phyloP scores from a whole-genome alignment of 2,329 filamentous ascomycete species.

The Alternaria conjuncta region DNA sequence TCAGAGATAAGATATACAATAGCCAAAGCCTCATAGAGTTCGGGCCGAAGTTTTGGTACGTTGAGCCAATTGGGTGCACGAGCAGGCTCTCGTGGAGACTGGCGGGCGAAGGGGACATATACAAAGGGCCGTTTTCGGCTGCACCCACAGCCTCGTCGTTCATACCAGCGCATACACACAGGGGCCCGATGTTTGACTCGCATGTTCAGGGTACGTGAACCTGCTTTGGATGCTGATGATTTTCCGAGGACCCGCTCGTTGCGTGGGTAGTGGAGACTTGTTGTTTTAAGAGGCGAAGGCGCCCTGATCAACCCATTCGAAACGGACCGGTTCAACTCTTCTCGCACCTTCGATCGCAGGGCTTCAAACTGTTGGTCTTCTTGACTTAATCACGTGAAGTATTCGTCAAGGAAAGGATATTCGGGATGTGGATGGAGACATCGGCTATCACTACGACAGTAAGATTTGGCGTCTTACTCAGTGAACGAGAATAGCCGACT shows the following conservation, averaged over 20 bases:
- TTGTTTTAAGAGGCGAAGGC: neutral
- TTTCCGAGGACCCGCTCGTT: neutral
- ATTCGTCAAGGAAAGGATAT: neutral
- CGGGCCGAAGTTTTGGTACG: neutral
- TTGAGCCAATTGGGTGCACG: neutral
- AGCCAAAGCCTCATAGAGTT: neutral
- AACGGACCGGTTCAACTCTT: neutral
- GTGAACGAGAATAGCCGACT: neutral
- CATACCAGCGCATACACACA: neutral
- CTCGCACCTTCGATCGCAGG: neutral
- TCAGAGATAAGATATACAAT: neutral
- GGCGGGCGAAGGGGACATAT: neutral
- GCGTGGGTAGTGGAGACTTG: neutral
- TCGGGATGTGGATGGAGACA: neutral
- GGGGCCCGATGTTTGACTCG: neutral
- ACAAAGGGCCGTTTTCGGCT: slow-evolving; percentile 9
- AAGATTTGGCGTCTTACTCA: neutral
- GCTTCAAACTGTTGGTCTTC: neutral
- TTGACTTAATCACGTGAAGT: neutral
- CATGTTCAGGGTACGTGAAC: neutral
- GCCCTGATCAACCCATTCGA: too few species aligned
- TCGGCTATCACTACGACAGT: neutral
- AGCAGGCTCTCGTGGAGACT: neutral
- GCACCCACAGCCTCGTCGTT: neutral
- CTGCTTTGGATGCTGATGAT: neutral